A percentile compares a stretch with the other conserved stretches of the same genome.
Conservation (phyloP, 1,284 basidiomycete species). For the Apiotrichum mycotoxinovorans region DNA sequence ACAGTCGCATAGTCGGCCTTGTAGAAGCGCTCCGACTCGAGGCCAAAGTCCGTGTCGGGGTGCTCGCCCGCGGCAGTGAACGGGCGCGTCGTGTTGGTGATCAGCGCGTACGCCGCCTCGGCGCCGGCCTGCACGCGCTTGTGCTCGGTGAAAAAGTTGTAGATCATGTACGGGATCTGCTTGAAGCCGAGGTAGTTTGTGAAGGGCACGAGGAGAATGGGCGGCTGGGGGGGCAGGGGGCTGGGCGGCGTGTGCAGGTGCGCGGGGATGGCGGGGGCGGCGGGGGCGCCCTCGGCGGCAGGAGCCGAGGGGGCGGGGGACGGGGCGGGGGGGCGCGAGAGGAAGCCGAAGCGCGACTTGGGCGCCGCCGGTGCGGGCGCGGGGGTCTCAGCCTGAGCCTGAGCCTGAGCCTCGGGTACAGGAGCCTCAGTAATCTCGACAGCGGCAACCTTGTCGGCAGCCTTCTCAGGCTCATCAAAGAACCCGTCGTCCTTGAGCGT, state of each 20-base stretch:
- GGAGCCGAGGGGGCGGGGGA: slow-evolving; percentile 5
- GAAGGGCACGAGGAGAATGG: slow-evolving; percentile 83
- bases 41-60: slow-evolving; percentile 71
- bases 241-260: slow-evolving; percentile 56
- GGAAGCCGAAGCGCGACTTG: slow-evolving; percentile 24
- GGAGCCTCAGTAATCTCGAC: neutral
- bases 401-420: slow-evolving; percentile 11
- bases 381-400: slow-evolving; percentile 13
- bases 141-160: slow-evolving; percentile 90
- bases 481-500: slow-evolving; percentile 67
- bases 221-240: slow-evolving; percentile 70
- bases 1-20: slow-evolving; percentile 62
- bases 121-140: slow-evolving; percentile 71
- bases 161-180: slow-evolving; percentile 84
- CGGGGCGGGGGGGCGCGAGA: slow-evolving; percentile 31
- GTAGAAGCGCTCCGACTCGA: slow-evolving; percentile 65
- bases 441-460: neutral
- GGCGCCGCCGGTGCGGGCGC: slow-evolving; percentile 14
- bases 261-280: slow-evolving; percentile 38
- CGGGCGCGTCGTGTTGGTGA: slow-evolving; percentile 64
- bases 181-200: slow-evolving; percentile 78
- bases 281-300: slow-evolving; percentile 16
- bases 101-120: slow-evolving; percentile 73
- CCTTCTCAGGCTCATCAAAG: slow-evolving; percentile 63
- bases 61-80: slow-evolving; percentile 50